phyloP scores from a whole-genome alignment of 139 green algal genomes.

The Chlorella sp. region DNA sequence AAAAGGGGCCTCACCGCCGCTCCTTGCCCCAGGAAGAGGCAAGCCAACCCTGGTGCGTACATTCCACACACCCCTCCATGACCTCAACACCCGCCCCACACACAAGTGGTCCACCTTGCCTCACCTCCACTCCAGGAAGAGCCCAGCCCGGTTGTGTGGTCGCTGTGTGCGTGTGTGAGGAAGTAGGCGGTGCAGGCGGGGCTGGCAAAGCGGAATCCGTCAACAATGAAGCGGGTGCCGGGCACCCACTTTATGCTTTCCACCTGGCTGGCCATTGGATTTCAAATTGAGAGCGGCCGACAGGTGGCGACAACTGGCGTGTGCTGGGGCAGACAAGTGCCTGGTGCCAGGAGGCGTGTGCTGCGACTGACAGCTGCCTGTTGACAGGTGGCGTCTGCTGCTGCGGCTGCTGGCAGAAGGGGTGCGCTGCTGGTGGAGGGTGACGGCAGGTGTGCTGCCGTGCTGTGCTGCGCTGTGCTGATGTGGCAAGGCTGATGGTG shows the following conservation, averaged over 20 bases:
- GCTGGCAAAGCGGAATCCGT: constrained; percentile 59
- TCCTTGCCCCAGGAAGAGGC: neutral
- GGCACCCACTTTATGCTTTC: constrained; percentile 80
- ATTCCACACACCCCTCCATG: neutral
- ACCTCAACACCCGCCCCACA: neutral
- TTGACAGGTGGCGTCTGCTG: neutral
- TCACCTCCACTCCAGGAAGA: constrained; percentile 51
- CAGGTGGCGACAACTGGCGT: neutral
- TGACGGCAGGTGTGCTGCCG: neutral
- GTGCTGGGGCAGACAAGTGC: neutral
- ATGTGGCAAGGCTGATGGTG: neutral
- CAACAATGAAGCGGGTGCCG: constrained; percentile 66
- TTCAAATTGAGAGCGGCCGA: neutral
- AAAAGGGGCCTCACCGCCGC: no score
- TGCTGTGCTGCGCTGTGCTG: neutral
- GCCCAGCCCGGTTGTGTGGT: constrained; percentile 79
- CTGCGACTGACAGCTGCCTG: neutral
- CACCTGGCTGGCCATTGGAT: constrained; percentile 72
- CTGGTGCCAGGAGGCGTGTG: neutral
- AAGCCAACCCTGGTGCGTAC: neutral
- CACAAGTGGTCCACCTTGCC: neutral
- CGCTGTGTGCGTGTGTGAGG: constrained; percentile 81
- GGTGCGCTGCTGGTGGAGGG: neutral
- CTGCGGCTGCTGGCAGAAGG: neutral
- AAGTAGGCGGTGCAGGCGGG: constrained; percentile 64